Evolutionary conservation across 2,329 filamentous ascomycete species (phyloP), one percentile per base, ranked within the genome.

Genomic region (Ceratocystis papillata): DNA sequence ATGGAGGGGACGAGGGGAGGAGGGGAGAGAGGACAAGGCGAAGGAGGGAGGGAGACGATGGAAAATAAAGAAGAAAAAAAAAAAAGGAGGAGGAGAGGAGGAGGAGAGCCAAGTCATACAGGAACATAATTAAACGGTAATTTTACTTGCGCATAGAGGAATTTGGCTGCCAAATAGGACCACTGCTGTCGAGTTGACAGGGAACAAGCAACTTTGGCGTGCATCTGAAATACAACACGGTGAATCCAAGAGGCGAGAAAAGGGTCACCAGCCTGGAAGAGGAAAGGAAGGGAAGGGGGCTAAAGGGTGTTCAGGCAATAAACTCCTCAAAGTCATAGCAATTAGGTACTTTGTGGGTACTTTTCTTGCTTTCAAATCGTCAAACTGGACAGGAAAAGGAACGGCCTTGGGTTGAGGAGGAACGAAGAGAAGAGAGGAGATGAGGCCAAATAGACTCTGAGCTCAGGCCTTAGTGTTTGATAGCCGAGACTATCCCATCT

Each of bases 241-340:
- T 6, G 28, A 57, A 59, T 33, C 30, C 55, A 10, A 59, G 55
- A 59, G 55, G 55, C 55, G 30, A 59, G 55, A 59, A 59, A 59
- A 37, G 5, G 28, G 30, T 37, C 55, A 59, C 28, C 30, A 59
- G 55, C 55, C 28, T 25, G 15, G 17, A n/a, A 20, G 30, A 28
- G 7, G 22, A 15, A 28, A 15, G 8, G 22, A 25, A 28, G 48
- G 15, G 48, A 17, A 25, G 48, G 48, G 48, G 48, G 20, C 48
- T 10, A 50, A 53, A 53, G 48, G 20, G 12, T 10, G 20, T 25
- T 12, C 6, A 15, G 20, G 20, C 7, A 53, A 15, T 53, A 25
- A 41, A 41, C 10, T 4, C 12, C 20, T 28, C 10, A 28, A 53
- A 53, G 46, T 22, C 46, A 22, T 7, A 50, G 46, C 46, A 50